These are phyloP conservation scores for Tulasnella sp. DNA, from an alignment of 768 basidiomycete species.

Conservation along the genomic window DNA sequence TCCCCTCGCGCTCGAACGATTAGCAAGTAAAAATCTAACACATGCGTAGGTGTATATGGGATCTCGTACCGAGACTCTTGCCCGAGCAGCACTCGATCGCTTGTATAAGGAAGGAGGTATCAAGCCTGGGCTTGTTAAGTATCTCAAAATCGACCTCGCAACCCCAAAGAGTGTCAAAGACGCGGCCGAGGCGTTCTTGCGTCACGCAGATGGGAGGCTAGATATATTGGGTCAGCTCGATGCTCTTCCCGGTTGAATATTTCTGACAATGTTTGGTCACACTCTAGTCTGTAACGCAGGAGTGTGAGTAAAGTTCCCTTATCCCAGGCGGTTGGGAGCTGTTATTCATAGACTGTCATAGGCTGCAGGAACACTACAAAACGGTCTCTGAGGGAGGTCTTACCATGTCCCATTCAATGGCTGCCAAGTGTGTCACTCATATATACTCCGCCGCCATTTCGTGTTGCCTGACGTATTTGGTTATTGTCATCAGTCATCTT, in stretches of 20 bases:
- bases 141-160: slow-evolving; percentile 42
- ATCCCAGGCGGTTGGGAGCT: background rate
- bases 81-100: slow-evolving; percentile 38
- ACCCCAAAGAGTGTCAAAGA: slow-evolving; percentile 40
- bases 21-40: background rate
- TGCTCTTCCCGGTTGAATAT: slow-evolving; percentile 22
- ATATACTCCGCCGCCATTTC: background rate
- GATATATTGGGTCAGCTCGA: slow-evolving; percentile 57
- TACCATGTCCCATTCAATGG: slow-evolving; percentile 12
- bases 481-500: slow-evolving; percentile 31
- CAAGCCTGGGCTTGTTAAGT: slow-evolving; percentile 39
- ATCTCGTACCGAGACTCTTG: slow-evolving; percentile 39
- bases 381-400: background rate
- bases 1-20: background rate
- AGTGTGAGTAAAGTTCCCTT: background rate
- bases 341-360: background rate
- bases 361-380: background rate
- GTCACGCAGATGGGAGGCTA: slow-evolving; percentile 37
- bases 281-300: background rate
- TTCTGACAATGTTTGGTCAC: no score
- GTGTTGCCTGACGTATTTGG: background rate
- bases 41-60: slow-evolving; percentile 35
- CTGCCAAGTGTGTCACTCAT: slow-evolving; percentile 9
- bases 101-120: slow-evolving; percentile 32
- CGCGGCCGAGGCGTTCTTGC: slow-evolving; percentile 40